Conservation (phyloP, 2,329 filamentous ascomycete species). For the Exophiala bonariae region DNA sequence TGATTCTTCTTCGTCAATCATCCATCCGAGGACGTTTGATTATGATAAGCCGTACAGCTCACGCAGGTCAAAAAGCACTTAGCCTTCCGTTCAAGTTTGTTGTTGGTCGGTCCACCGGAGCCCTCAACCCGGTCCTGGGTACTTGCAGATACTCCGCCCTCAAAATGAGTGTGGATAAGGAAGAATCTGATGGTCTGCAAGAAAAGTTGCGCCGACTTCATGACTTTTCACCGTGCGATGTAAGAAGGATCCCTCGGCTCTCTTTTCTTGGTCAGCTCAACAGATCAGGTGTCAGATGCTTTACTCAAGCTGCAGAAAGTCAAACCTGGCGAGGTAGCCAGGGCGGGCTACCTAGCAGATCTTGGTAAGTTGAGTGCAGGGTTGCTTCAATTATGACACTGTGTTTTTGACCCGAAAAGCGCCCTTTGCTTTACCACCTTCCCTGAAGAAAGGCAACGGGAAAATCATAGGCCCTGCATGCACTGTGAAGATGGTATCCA, state of each 20-base stretch:
- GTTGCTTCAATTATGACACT: background rate
- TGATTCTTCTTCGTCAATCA: too few species aligned
- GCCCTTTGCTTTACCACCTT: slow-evolving; percentile 4
- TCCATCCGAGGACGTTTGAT: too few species aligned
- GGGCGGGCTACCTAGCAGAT: slow-evolving; percentile 68
- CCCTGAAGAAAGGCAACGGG: background rate
- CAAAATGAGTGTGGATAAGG: background rate
- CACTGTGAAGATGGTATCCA: slow-evolving; percentile 55
- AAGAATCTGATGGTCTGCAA: slow-evolving; percentile 27
- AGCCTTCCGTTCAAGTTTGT: too few species aligned
- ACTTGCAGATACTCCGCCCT: too few species aligned
- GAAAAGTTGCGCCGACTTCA: slow-evolving; percentile 33
- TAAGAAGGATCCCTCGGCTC: slow-evolving; percentile 24
- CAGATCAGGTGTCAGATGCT: slow-evolving; percentile 65
- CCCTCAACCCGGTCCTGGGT: background rate
- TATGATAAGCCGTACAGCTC: too few species aligned
- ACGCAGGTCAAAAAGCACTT: too few species aligned
- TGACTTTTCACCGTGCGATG: slow-evolving; percentile 46
- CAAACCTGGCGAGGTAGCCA: slow-evolving; percentile 47
- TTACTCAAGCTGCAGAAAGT: slow-evolving; percentile 64
- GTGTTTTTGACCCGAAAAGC: slow-evolving; percentile 11
- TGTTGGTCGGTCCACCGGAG: too few species aligned
- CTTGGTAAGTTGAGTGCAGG: slow-evolving; percentile 44
- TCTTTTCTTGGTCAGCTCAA: slow-evolving; percentile 1
- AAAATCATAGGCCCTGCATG: slow-evolving; percentile 43